phyloP scores from a whole-genome alignment of 2,329 filamentous ascomycete species.

The Botrytis byssoidea region DNA sequence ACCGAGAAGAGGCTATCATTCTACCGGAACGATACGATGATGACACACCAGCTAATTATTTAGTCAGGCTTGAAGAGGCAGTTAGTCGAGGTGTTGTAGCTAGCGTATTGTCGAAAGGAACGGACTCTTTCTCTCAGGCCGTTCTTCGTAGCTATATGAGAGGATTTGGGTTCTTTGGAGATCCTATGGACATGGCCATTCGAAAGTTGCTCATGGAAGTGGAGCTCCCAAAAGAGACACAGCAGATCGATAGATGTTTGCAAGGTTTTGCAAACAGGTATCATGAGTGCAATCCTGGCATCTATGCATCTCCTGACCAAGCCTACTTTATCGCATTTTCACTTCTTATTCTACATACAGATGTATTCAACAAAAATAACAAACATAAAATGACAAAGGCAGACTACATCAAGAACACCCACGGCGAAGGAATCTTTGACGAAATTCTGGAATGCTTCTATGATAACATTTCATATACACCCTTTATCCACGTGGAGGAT shows the following conservation, averaged over 20 bases:
- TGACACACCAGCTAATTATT: conserved; percentile 86
- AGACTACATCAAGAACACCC: conserved; percentile 94
- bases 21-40: conserved; percentile 80
- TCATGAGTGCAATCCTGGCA: conserved; percentile 96
- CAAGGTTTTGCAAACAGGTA: conserved; percentile 96
- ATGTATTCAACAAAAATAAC: conserved; percentile 99
- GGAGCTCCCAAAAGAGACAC: conserved; percentile 92
- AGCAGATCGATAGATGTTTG: conserved; percentile 93
- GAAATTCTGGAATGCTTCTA: conserved; percentile 96
- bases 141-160: conserved; percentile 94
- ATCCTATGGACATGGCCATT: conserved; percentile 97
- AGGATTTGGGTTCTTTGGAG: conserved; percentile 90
- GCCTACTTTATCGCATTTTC: conserved; percentile 99
- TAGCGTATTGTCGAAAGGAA: conserved; percentile 79
- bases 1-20: conserved; percentile 62
- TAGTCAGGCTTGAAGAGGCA: conserved; percentile 77
- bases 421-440: conserved; percentile 86
- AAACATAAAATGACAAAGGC: conserved; percentile 97
- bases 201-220: conserved; percentile 95
- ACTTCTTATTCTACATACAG: conserved; percentile 91
- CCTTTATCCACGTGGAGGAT: conserved; percentile 96
- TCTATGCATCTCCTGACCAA: conserved; percentile 86
- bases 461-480: conserved; percentile 97
- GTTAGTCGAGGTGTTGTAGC: conserved; percentile 81
- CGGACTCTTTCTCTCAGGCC: conserved; percentile 76